Percentiles rank a stretch among this genome's conserved stretches.
Conservation (phyloP, 2,329 filamentous ascomycete genomes). For the Monascus ruber region DNA sequence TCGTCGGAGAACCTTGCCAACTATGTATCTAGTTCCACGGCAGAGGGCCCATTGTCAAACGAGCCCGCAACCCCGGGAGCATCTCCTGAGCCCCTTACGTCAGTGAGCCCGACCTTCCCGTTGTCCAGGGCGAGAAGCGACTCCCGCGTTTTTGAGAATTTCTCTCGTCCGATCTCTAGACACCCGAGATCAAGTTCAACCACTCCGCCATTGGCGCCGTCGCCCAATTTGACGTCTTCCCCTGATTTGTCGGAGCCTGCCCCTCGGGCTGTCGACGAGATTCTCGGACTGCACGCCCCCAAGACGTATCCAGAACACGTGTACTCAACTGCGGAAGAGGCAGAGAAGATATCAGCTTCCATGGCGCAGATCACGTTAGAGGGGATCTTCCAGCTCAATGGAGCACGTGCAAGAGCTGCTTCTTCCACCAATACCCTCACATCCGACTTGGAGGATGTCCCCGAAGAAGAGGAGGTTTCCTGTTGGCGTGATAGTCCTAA, state of each 20-base stretch:
- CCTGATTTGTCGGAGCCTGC: constrained; percentile 23
- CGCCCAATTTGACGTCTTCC: constrained; percentile 21
- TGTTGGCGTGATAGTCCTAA: constrained; percentile 21
- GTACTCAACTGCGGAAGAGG: constrained; percentile 12
- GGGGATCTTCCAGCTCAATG: constrained; percentile 18
- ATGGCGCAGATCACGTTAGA: constrained; percentile 13
- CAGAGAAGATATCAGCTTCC: constrained; percentile 1
- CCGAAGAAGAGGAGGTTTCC: constrained; percentile 34
- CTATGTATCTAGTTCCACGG: constrained; percentile 11
- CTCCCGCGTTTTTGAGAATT: constrained; percentile 40
- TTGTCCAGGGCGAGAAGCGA: constrained; percentile 13
- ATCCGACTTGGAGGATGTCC: constrained; percentile 34
- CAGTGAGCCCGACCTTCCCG: constrained; percentile 14
- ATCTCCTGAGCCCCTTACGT: constrained; percentile 16
- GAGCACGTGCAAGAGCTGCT: constrained; percentile 31
- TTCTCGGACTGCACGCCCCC: constrained; percentile 23
- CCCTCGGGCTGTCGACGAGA: constrained; percentile 29
- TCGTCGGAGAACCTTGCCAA: constrained; percentile 19
- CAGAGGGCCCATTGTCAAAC: constrained; percentile 10
- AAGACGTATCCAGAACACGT: constrained; percentile 20
- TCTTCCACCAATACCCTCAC: constrained; percentile 29
- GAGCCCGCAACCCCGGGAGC: constrained; percentile 19
- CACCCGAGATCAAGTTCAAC: constrained; percentile 29
- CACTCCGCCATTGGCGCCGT: constrained; percentile 28
- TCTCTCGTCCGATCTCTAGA: constrained; percentile 41